Percentiles rank a stretch among this genome's conserved stretches.
phyloP scores from a whole-genome alignment of 805 yeast species.

The Cyberlindnera mycetangii region DNA sequence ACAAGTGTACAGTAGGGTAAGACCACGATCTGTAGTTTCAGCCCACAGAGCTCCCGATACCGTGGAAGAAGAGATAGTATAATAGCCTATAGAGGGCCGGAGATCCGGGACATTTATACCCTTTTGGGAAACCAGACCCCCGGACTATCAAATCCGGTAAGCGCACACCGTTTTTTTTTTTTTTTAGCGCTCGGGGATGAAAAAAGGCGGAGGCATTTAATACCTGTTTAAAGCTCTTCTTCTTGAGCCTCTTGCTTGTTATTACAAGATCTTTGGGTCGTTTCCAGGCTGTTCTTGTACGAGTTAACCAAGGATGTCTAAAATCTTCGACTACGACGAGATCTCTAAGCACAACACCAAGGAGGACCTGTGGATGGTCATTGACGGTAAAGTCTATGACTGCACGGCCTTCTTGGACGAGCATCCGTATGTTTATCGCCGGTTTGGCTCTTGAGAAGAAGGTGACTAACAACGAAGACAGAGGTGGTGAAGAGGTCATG shows the following conservation, averaged over 20 bases:
- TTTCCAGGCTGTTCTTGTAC: too few species aligned
- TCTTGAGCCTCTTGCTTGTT: too few species aligned
- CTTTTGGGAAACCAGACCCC: background rate
- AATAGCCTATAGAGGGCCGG: too few species aligned
- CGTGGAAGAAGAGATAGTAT: too few species aligned
- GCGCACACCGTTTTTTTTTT: background rate
- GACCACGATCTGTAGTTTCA: too few species aligned
- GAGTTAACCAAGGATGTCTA: conserved; percentile 44
- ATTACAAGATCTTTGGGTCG: too few species aligned
- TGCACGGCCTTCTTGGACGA: conserved; percentile 48
- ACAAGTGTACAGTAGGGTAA: background rate
- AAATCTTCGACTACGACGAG: conserved; percentile 60
- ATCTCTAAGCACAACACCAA: conserved; percentile 70
- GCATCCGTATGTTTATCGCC: conserved; percentile 48
- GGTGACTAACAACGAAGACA: conserved; percentile 30
- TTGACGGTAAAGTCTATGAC: conserved; percentile 75
- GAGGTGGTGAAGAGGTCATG: conserved; percentile 84
- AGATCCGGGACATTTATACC: conserved; percentile 1
- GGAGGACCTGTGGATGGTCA: conserved; percentile 81
- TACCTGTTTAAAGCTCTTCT: too few species aligned
- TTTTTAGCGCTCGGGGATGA: too few species aligned
- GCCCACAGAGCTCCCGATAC: too few species aligned
- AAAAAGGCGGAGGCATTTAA: too few species aligned
- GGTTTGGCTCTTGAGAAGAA: background rate
- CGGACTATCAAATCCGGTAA: background rate